These are phyloP conservation scores for Ogataea trehaloabstinens DNA, from an alignment of 805 yeast genomes.

Conservation along the genomic window DNA sequence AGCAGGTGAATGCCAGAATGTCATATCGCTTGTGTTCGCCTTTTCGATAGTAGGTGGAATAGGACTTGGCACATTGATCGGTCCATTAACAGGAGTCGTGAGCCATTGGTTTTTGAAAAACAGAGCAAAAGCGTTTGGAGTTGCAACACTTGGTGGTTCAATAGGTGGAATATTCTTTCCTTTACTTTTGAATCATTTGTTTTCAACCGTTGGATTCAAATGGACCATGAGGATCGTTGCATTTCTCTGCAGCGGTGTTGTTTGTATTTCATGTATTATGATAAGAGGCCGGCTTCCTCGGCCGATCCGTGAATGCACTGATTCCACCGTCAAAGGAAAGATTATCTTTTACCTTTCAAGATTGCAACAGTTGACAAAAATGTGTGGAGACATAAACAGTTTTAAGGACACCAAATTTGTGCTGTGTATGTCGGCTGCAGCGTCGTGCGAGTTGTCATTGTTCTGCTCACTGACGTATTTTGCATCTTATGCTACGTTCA, in stretches of 20 bases:
- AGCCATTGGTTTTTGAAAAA: conserved; percentile 58
- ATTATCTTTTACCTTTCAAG: not conserved
- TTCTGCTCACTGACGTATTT: conserved; percentile 48
- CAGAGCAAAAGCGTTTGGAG: conserved; percentile 55
- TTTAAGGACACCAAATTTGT: conserved; percentile 40
- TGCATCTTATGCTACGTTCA: conserved; percentile 47
- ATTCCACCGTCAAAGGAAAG: conserved; percentile 5
- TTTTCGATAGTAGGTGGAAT: conserved; percentile 42
- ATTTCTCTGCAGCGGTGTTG: conserved; percentile 36
- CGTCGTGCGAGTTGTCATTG: conserved; percentile 45
- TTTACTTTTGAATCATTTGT: conserved; percentile 44
- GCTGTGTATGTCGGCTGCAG: conserved; percentile 34
- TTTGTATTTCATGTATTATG: conserved; percentile 26
- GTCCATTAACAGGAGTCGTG: conserved; percentile 53
- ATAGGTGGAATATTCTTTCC: conserved; percentile 54
- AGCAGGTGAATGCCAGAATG: conserved; percentile 38
- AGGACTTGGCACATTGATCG: conserved; percentile 47
- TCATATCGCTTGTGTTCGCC: conserved; percentile 45
- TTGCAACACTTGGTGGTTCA: conserved; percentile 54
- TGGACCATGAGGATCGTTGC: conserved; percentile 56
- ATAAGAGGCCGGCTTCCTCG: conserved; percentile 33
- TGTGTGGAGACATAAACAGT: conserved; percentile 33
- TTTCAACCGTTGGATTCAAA: conserved; percentile 43
- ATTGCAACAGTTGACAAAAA: conserved; percentile 9
- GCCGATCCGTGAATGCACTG: conserved; percentile 6